Percentiles rank a stretch among this genome's conserved stretches.
Evolutionary conservation across 768 basidiomycete genomes (phyloP).

Genomic region (Ramaria sp.): DNA sequence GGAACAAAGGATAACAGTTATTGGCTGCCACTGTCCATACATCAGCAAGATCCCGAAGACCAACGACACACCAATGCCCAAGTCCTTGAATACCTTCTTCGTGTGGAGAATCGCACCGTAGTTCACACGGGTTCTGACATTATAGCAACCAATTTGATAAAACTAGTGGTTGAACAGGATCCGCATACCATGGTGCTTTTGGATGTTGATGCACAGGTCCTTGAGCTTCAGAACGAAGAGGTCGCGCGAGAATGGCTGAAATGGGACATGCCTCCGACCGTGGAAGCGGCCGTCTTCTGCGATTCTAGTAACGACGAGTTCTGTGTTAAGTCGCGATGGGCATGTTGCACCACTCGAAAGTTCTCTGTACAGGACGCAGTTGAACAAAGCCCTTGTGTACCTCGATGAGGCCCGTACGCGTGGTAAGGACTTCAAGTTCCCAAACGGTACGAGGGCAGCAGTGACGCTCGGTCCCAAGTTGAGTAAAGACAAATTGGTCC

Average conservation of each 20-base stretch:
- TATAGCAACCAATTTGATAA: constrained; percentile 18
- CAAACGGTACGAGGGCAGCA: constrained; percentile 28
- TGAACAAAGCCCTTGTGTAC: constrained; percentile 34
- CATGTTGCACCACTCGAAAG: constrained; percentile 23
- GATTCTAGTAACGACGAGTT: constrained; percentile 25
- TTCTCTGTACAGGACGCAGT: constrained; percentile 26
- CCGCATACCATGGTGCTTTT: constrained; percentile 37
- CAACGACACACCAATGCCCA: constrained; percentile 39
- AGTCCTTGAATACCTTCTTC: constrained; percentile 17
- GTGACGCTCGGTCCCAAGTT: constrained; percentile 42
- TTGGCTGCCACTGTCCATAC: constrained; percentile 25
- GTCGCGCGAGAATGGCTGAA: constrained; percentile 32
- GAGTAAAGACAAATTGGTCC: constrained; percentile 40
- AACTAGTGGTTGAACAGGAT: constrained; percentile 24
- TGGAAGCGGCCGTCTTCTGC: constrained; percentile 35
- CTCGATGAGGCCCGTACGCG: constrained; percentile 44
- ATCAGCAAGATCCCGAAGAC: constrained; percentile 26
- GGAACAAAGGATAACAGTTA: constrained; percentile 41
- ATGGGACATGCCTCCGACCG: constrained; percentile 10
- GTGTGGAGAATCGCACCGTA: constrained; percentile 14
- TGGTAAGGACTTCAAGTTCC: constrained; percentile 45
- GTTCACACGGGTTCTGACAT: background rate
- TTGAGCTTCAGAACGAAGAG: constrained; percentile 36
- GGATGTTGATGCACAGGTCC: constrained; percentile 50
- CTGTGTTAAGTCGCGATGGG: constrained; percentile 27